Base-by-base conservation (phyloP, 169 alveolate species). In the Plasmodium yoelii region DNA sequence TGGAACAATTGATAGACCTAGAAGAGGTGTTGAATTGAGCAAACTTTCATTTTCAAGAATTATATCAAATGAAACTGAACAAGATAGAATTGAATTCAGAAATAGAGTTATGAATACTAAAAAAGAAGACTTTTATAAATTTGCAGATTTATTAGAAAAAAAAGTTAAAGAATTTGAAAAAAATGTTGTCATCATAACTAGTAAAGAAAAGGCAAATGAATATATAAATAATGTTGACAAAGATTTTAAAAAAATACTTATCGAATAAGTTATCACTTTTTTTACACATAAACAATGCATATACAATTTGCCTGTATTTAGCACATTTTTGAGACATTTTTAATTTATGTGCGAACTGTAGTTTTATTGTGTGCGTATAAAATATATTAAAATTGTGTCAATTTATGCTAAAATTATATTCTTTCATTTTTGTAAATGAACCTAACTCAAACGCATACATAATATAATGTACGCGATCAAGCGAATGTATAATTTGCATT, bases 51-150 rank as follows among this genome's bases (percentile, higher is more conserved):
- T 86, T 26, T 44, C 47, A 22, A 47, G 91, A 47, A 59, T 86
- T 47, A 47, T 86, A 18, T 47, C 87, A 12, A 86, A 86, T 28
- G 91, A 86, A 61, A 51, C 71, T 7, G 72, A 86, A 19, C 73
- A 86, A 42, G 91, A 86, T 39, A 46, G 91, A 69, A 56, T 63
- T 26, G 84, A 86, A 22, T 86, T 63, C 19, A 86, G 91, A 69
- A 68, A 71, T 44, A 46, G 80, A 46, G 61, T 86, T 63, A 63
- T 86, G 91, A 65, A 86, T 42, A 86, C 91, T 6, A 86, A 46
- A 19, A 86, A 86, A 19, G 87, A 86, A 69, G 91, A 86, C 47
- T 86, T 86, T 59, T 86, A 86, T 65, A 86, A 69, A 70, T 86
- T 86, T 86, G 91, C 91, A 19, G 87, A 86, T 28, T 60, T 86